Evolutionary conservation across 192 early-diverging fungal genomes (phyloP), one percentile per base, ranked within the genome.

Genomic region (Rhizophagus sp.): DNA sequence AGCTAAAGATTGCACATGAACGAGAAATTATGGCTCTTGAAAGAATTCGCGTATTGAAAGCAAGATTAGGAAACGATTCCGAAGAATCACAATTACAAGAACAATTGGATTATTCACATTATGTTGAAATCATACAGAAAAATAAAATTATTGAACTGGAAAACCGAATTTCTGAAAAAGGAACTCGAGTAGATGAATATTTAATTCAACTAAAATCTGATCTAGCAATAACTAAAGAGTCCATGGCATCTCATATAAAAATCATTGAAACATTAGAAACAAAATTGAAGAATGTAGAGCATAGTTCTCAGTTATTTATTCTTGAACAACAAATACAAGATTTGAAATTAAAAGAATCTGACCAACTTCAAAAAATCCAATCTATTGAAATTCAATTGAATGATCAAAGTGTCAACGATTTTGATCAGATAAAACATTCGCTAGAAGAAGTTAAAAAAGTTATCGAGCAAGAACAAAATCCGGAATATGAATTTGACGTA

Each of bases 121-220:
- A 44, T n/a, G 39, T 70, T 41, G 68, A 70, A 70, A 44, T 41
- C 15, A 39, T n/a, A 22, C 68, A 70, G n/a, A 70, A 41, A 70
- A 39, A 70, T 11, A 70, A n/a, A 44, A 70, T 70, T 10, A 24
- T n/a, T 39, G 17, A n/a, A 6, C 44, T 70, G n/a, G 68, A 70
- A 70, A 10, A 19, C 2, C 33, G n/a, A 70, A 44, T 70, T n/a
- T 47, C 68, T 4, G 22, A 33, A 70, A n/a, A 70, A 70, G 39
- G 39, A 44, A 2, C 6, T 44, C 39, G 8, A 44, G 39, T 24
- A n/a, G n/a, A 70, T 24, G 68, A 70, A 44, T 33, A 70, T 70
- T 44, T 41, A 70, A 24, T 24, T 24, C 33, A n/a, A 24, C 11
- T 39, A 44, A 36, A 11, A n/a, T 47, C 33, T 24, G 33, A 70